Evolutionary conservation across 768 basidiomycete genomes (phyloP), one percentile per base, ranked within the genome.

Genomic region (Tulasnella sp.): DNA sequence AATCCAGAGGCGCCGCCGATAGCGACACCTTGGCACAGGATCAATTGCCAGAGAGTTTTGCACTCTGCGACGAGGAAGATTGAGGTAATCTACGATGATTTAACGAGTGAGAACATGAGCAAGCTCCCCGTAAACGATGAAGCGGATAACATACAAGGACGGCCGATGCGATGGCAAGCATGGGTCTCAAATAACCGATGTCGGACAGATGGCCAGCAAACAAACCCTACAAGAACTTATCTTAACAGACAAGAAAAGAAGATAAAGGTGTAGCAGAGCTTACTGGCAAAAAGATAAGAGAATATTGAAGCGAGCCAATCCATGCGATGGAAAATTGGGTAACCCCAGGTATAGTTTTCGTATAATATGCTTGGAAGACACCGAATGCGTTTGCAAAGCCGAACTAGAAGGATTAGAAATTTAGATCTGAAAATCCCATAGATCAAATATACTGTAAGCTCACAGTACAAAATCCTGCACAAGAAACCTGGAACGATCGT

Each of bases 271-370:
- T 5, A 59, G 14, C 29, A 65, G 19, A 67, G 26, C 72, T 29
- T 22, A 73, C 72, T 47, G 72, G 72, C 6, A 73, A n/a, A 35
- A 73, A 73, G 29, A 73, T 68, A 19, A 73, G 72, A 22, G 40
- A 67, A 35, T 73, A 73, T 66, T 73, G 72, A 8, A 73, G 36
- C 14, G 72, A 73, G 9, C 72, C 72, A 42, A 73, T 73, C 72
- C 72, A 73, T 17, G 72, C 72, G 44, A 67, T 73, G 1, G 59
- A 40, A 26, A 47, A 72, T 39, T 72, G 71, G 1, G 34, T 65
- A 26, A 44, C 71, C 19, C 71, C 71, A 26, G 62, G 62, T 17
- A 72, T 63, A 17, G 39, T 36, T 17, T 35, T 39, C 26, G 52
- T 40, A 37, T 72, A 72, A 34, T 72, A 72, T 34, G 71, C 52